These are phyloP conservation scores for Tetrapisispora fleetii DNA, from an alignment of 805 yeast genomes.

Conservation along the genomic window DNA sequence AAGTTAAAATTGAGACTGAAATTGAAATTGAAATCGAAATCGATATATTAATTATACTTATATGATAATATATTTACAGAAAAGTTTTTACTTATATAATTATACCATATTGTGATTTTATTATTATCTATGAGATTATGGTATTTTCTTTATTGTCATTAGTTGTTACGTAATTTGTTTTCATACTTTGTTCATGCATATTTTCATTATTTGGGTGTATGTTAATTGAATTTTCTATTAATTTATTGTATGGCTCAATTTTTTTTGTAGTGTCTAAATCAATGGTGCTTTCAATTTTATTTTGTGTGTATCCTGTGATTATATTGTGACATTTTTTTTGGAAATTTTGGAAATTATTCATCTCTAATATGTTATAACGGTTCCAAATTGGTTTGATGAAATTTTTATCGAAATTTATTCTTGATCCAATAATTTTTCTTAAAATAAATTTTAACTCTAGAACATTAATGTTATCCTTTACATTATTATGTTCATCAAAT, in stretches of 20 bases:
- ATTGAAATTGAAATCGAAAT: too few relatives aligned
- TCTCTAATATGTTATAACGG: conserved; percentile 2
- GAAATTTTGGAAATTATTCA: conserved; percentile 1
- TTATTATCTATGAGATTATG: too few relatives aligned
- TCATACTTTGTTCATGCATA: too few relatives aligned
- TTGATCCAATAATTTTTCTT: conserved; percentile 41
- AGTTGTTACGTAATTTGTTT: too few relatives aligned
- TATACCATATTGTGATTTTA: too few relatives aligned
- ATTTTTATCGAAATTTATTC: conserved; percentile 7
- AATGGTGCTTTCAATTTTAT: too few relatives aligned
- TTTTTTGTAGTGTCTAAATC: not conserved
- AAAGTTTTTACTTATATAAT: too few relatives aligned
- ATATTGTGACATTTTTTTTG: not conserved
- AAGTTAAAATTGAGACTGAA: too few relatives aligned
- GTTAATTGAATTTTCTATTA: not conserved
- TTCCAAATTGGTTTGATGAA: conserved; percentile 9
- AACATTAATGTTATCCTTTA: conserved; percentile 17
- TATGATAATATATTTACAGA: too few relatives aligned
- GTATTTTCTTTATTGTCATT: too few relatives aligned
- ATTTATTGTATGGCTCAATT: not conserved
- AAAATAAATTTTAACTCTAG: conserved; percentile 33
- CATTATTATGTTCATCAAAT: conserved; percentile 11
- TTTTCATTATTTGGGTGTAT: too few relatives aligned
- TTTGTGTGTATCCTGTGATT: conserved; percentile 5
- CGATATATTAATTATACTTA: too few relatives aligned